Evolutionary conservation across 805 yeast species (phyloP), one percentile per base, ranked within the genome.

Genomic region (Tetrapisispora phaffii): DNA sequence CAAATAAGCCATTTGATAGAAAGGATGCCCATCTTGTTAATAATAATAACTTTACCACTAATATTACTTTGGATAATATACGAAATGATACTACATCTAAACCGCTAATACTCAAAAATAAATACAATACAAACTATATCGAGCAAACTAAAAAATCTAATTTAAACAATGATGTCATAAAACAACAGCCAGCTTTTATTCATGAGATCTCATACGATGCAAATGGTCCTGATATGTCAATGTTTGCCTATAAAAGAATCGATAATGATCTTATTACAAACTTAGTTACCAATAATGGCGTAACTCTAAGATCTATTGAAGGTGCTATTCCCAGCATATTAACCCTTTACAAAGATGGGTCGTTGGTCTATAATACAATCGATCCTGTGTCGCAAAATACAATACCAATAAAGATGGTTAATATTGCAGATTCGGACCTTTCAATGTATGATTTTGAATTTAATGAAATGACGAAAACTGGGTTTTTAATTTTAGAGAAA

Each of bases 361-460:
- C 52, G 6, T 24, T 58, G 16, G 41, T 45, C 4, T 56, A 57
- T 34, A 45, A 41, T 26, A 46, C 48, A 5, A 3, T 32, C 2
- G 19, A 32, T 31, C 15, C 15, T 15, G 12, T 9, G 7, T 19
- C 19, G 2, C 16, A 29, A 3, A 13, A 21, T 2, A 10, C 17
- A 12, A 9, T 21, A 3, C 34, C 34, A 6, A n/a, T 19, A 32
- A 41, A 40, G 16, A 54, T 62, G 47, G 58, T 59, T 7, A 56
- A 60, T 41, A 52, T 62, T 15, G 55, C 56, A 3, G 77, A 74
- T 52, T 64, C 68, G 37, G 68, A 76, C 51, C 77, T 83, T 44
- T 84, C 85, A 56, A 79, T 84, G 80, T 84, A 83, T 58, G 90
- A 83, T 61, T 82, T 80, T 61, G 90, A 83, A 58, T 83, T 84